Percentiles rank a stretch among this genome's conserved stretches.
Evolutionary conservation across 148 eudicot genomes (phyloP).

Genomic region (Heliosperma pusillum): DNA sequence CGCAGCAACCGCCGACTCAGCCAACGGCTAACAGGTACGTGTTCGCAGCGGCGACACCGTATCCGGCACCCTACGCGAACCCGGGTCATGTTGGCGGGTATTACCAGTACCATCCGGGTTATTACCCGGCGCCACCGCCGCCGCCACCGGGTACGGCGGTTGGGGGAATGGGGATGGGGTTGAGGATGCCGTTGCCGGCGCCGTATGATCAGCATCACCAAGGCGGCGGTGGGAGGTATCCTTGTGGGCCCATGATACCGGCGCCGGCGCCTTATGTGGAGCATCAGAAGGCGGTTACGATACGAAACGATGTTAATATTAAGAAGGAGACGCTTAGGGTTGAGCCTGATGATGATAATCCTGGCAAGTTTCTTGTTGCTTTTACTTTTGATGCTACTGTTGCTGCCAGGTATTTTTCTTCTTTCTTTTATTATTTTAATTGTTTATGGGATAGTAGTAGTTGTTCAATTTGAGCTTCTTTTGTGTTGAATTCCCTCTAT

Average conservation of each 20-base stretch:
- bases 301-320: slow-evolving; percentile 79
- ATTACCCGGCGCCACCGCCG: slow-evolving; percentile 50
- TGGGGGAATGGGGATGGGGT: slow-evolving; percentile 1
- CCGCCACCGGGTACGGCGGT: slow-evolving; percentile 32
- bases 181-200: slow-evolving; percentile 63
- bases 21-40: slow-evolving; percentile 56
- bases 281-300: slow-evolving; percentile 92
- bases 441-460: too few relatives aligned
- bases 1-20: slow-evolving; percentile 41
- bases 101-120: slow-evolving; percentile 60
- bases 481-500: too few relatives aligned
- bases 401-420: slow-evolving; percentile 60
- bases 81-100: slow-evolving; percentile 34
- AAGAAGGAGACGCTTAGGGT: slow-evolving; percentile 85
- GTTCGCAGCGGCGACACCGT: slow-evolving; percentile 77
- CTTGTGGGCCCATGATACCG: slow-evolving; percentile 53
- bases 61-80: slow-evolving; percentile 55
- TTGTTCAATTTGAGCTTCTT: too few relatives aligned
- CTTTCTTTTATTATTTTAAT: not conserved
- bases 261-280: slow-evolving; percentile 62
- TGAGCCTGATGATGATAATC: slow-evolving; percentile 68
- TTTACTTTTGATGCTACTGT: slow-evolving; percentile 88
- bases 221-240: slow-evolving; percentile 45
- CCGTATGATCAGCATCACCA: slow-evolving; percentile 81
- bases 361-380: slow-evolving; percentile 73